Evolutionary conservation across 441 rosid genomes (phyloP), one percentile per base, ranked within the genome.

Genomic region (Pelargonium australe): DNA sequence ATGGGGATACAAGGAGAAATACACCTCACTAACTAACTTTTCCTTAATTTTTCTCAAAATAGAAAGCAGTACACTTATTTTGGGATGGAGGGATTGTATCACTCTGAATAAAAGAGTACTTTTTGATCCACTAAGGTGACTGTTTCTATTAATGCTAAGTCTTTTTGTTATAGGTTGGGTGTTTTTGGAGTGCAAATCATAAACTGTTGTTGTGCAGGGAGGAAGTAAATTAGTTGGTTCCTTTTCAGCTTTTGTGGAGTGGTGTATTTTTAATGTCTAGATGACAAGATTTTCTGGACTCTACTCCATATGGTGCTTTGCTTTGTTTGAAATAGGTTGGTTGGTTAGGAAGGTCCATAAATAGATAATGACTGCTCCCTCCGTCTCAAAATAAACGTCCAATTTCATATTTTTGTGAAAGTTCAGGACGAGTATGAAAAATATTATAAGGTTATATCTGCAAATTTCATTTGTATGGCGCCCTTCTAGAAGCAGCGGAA

Each of bases 221-320:
- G 64, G 23, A 60, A 60, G 64, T 60, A 20, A 28, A 28, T 28
- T 28, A 60, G 37, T 60, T 23, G 64, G 64, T 60, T 20, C 34
- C 14, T 60, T 17, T 60, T 60, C 64, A 60, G 37, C 64, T 60
- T 60, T 23, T 55, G 61, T 60, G 23, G 34, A 55, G 14, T 60
- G 64, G 64, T 60, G 64, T 5, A 60, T 60, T 31, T 60, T 60
- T 20, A 60, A 19, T 58, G 28, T 60, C 64, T 23, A 9, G 64
- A 60, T 25, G 64, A 20, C 14, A 5, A 60, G 11, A 20, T 60
- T 20, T 60, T 20, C 34, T 20, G 64, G 34, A 60, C 64, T 60
- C 64, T 60, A 60, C 64, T 37, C 23, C 2, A 7, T 31, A 20
- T 23, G 64, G 64, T 10, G 64, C 37, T 23, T 60, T 60, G 37